Conservation (phyloP, 1,284 basidiomycete genomes). For the Apiotrichum akiyoshidainum region DNA sequence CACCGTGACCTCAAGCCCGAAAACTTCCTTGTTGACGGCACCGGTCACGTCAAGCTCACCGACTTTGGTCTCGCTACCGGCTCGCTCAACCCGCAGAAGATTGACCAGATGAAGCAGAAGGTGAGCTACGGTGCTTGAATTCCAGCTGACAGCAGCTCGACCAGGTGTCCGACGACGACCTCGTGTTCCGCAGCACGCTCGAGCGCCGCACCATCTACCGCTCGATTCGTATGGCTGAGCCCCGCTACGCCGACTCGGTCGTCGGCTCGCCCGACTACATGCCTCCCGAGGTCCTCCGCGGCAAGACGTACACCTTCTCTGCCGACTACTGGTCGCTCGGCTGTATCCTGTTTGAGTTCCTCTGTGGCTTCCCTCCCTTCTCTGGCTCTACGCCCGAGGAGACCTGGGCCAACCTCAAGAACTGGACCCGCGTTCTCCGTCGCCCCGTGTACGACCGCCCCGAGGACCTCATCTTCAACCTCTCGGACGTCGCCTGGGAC, state of each 20-base stretch:
- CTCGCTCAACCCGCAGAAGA: slow-evolving; percentile 88
- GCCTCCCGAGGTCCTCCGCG: slow-evolving; percentile 79
- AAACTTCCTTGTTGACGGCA: slow-evolving; percentile 95
- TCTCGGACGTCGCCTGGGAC: slow-evolving; percentile 91
- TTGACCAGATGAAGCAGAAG: slow-evolving; percentile 91
- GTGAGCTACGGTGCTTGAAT: slow-evolving; percentile 50
- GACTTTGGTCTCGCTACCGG: slow-evolving; percentile 98
- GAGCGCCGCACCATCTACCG: slow-evolving; percentile 94
- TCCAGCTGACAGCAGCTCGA: slow-evolving; percentile 63
- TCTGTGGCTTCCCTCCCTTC: slow-evolving; percentile 95
- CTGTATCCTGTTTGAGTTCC: slow-evolving; percentile 96
- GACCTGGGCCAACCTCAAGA: slow-evolving; percentile 98
- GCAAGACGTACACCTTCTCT: slow-evolving; percentile 88
- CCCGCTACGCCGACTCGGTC: slow-evolving; percentile 93
- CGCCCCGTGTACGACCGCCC: slow-evolving; percentile 93
- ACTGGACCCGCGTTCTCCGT: slow-evolving; percentile 88
- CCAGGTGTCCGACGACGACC: slow-evolving; percentile 89
- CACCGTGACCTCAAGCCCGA: slow-evolving; percentile 95
- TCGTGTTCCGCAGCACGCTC: slow-evolving; percentile 87
- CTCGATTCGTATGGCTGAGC: slow-evolving; percentile 84
- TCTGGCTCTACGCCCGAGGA: slow-evolving; percentile 93
- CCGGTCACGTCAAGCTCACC: slow-evolving; percentile 96
- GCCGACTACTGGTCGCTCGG: slow-evolving; percentile 99
- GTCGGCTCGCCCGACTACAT: slow-evolving; percentile 96
- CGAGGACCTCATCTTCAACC: slow-evolving; percentile 96